Conservation (phyloP, 2,329 filamentous ascomycete species). For the Verticillium nubilum region DNA sequence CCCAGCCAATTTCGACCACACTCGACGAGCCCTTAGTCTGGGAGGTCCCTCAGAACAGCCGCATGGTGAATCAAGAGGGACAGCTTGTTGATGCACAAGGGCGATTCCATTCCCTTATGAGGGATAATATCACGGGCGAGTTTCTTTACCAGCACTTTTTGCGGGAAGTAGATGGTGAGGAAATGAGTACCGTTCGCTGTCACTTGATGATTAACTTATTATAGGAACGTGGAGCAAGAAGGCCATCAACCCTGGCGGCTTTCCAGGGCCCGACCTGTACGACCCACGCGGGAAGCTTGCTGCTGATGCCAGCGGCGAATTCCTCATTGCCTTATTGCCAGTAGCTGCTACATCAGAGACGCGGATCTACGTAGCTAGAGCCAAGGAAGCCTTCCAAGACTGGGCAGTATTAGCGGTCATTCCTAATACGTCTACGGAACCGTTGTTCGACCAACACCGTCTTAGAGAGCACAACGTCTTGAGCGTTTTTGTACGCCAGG, state of each 20-base stretch:
- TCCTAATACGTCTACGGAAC: constrained; percentile 7
- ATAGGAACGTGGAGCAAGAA: constrained; percentile 9
- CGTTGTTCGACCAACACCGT: constrained; percentile 9
- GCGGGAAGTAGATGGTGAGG: constrained; percentile 3
- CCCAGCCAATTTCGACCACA: constrained; percentile 1
- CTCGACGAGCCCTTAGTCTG: constrained; percentile 6
- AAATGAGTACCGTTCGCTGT: no score
- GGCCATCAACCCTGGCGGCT: constrained; percentile 6
- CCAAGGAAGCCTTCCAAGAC: constrained; percentile 1
- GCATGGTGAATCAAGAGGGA: constrained; percentile 16
- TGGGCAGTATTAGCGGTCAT: constrained; percentile 8
- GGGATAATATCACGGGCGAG: constrained; percentile 7
- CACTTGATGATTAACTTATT: not conserved
- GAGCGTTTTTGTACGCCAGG: constrained; percentile 7
- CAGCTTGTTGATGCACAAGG: constrained; percentile 11
- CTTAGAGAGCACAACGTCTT: constrained; percentile 1
- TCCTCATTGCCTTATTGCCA: constrained; percentile 12
- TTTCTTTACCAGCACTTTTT: constrained; percentile 13
- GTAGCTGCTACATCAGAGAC: constrained; percentile 6
- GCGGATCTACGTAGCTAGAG: constrained; percentile 9
- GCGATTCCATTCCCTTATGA: constrained; percentile 12
- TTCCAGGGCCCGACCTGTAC: constrained; percentile 9
- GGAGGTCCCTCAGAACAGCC: constrained; percentile 11
- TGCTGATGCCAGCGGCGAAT: constrained; percentile 7
- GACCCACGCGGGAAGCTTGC: constrained; percentile 13